Percentiles rank a stretch among this genome's conserved stretches.
Conservation (phyloP, 2,329 filamentous ascomycete species). For the Monilinia vaccinii-corymbosi region DNA sequence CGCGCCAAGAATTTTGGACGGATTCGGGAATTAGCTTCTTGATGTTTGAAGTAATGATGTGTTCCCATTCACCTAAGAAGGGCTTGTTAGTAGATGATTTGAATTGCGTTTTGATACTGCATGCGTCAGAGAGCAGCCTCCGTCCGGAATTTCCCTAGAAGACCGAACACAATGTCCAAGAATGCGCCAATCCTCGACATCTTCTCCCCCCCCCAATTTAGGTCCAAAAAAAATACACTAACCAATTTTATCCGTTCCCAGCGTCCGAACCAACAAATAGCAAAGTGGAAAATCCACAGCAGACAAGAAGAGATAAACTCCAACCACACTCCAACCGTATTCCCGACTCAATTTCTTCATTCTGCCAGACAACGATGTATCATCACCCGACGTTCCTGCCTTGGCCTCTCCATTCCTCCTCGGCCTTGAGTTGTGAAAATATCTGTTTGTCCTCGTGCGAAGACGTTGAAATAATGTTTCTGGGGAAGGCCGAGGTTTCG, state of each 20-base stretch:
- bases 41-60: slow-evolving; percentile 53
- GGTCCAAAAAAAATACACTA: slow-evolving; percentile 28
- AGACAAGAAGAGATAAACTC: slow-evolving; percentile 79
- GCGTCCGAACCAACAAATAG: slow-evolving; percentile 73
- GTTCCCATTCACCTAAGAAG: slow-evolving; percentile 48
- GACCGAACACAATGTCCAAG: slow-evolving; percentile 4
- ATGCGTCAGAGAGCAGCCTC: not conserved
- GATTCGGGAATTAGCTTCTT: slow-evolving; percentile 51
- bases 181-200: not conserved
- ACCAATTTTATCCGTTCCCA: slow-evolving; percentile 83
- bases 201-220: fast-evolving
- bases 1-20: slow-evolving; percentile 44
- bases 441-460: slow-evolving; percentile 17
- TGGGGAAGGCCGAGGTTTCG: not conserved
- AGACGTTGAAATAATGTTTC: slow-evolving; percentile 18
- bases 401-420: slow-evolving; percentile 13
- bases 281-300: slow-evolving; percentile 91
- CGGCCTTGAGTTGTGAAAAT: slow-evolving; percentile 18
- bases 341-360: slow-evolving; percentile 80
- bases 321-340: slow-evolving; percentile 88
- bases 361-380: slow-evolving; percentile 20
- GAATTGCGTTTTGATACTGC: too few relatives aligned
- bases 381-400: slow-evolving; percentile 13
- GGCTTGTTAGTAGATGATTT: not conserved
- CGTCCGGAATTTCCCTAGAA: not conserved